A percentile compares a stretch with the other conserved stretches of the same genome.
These are phyloP conservation scores for Euphorbia schlechtendalii DNA, from an alignment of 441 rosid genomes.

Conservation along the genomic window DNA sequence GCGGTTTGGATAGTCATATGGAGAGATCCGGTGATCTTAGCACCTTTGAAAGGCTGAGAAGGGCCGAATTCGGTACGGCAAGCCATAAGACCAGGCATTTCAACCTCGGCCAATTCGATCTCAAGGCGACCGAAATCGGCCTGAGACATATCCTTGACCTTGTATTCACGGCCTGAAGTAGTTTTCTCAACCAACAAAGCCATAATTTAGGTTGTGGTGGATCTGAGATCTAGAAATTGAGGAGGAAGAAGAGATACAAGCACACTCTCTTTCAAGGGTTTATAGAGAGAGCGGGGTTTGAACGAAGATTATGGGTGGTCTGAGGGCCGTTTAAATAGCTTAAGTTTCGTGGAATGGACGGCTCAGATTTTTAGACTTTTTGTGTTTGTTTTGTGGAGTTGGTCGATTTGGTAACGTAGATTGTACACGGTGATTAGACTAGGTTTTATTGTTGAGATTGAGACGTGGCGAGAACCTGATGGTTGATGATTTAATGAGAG, in stretches of 20 bases:
- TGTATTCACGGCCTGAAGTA: conserved; percentile 75
- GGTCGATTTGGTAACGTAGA: conserved; percentile 27
- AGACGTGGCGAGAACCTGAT: neutral
- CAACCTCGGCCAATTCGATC: conserved; percentile 75
- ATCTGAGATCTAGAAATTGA: neutral
- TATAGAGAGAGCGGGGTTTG: neutral
- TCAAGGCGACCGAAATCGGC: conserved; percentile 92
- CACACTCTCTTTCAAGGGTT: neutral
- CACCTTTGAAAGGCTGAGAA: conserved; percentile 78
- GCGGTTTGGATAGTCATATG: conserved; percentile 98
- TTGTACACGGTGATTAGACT: neutral
- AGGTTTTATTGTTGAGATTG: neutral
- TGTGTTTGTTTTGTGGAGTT: conserved; percentile 5
- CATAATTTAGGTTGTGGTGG: conserved; percentile 25
- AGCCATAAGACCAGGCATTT: conserved; percentile 86
- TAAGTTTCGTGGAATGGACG: too few species aligned
- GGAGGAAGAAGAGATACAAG: too few species aligned
- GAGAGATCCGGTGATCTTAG: conserved; percentile 82
- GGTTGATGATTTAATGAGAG: neutral
- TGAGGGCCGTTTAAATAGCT: conserved; percentile 28
- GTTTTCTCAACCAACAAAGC: conserved; percentile 66
- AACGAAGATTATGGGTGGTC: conserved; percentile 17
- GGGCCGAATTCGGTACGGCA: conserved; percentile 82
- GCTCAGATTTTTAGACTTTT: conserved; percentile 22
- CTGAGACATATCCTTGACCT: conserved; percentile 91